These are phyloP conservation scores for Pestalotiopsis sp. DNA, from an alignment of 2,329 filamentous ascomycete genomes.

Conservation along the genomic window DNA sequence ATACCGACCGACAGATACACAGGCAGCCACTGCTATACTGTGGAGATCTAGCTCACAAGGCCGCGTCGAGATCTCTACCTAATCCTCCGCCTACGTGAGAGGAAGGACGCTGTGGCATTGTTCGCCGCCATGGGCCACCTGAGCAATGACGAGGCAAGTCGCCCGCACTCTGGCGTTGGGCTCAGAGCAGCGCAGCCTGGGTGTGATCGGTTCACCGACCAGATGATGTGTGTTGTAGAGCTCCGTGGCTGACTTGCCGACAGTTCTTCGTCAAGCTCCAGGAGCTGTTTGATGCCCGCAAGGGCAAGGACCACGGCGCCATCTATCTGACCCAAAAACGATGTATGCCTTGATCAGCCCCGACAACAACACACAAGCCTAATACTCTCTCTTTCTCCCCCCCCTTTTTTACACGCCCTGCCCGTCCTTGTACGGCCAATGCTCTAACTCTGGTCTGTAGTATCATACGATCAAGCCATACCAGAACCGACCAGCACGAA, in stretches of 20 bases:
- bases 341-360: conserved; percentile 46
- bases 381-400: not conserved
- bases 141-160: conserved; percentile 62
- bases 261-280: conserved; percentile 75
- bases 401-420: too few species aligned
- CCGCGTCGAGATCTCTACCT: too few species aligned
- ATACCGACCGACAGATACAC: too few species aligned
- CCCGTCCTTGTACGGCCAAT: not conserved
- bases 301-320: conserved; percentile 71
- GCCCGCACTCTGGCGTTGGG: not conserved
- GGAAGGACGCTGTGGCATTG: not conserved
- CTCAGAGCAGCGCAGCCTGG: too few species aligned
- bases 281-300: conserved; percentile 68
- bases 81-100: too few species aligned
- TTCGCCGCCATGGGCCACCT: conserved; percentile 47
- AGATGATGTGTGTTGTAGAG: not conserved
- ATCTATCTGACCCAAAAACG: conserved; percentile 79
- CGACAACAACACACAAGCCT: not conserved
- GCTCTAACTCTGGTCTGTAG: conserved; percentile 30
- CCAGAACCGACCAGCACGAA: conserved; percentile 46
- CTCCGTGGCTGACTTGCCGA: not conserved
- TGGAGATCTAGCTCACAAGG: too few species aligned
- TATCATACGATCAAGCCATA: conserved; percentile 44
- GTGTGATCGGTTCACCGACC: too few species aligned
- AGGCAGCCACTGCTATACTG: too few species aligned